phyloP scores from a whole-genome alignment of 768 basidiomycete species.

The Galerina sulciceps region DNA sequence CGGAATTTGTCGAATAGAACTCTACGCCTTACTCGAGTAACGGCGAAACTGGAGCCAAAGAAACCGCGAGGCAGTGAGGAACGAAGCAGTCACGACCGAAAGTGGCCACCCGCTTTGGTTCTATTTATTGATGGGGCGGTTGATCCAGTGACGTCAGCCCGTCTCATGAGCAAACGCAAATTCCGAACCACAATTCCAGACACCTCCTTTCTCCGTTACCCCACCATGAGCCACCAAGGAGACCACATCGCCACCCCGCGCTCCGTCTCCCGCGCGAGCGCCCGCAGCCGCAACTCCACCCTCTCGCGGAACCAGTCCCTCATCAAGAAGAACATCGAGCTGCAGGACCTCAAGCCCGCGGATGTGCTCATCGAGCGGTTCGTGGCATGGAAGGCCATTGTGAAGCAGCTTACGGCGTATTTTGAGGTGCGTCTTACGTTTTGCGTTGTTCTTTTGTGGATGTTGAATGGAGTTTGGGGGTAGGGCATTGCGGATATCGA shows the following conservation, averaged over 20 bases:
- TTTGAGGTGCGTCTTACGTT: slow-evolving; percentile 58
- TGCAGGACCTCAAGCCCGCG: slow-evolving; percentile 88
- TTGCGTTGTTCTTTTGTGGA: not conserved
- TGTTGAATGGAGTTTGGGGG: not conserved
- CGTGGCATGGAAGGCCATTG: slow-evolving; percentile 93
- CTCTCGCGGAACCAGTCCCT: slow-evolving; percentile 82
- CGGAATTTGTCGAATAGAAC: too few species aligned
- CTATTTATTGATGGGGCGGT: too few species aligned
- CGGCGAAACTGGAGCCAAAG: too few species aligned
- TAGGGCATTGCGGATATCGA: slow-evolving; percentile 81
- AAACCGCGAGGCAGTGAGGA: too few species aligned
- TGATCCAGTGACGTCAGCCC: too few species aligned
- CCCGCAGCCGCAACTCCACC: slow-evolving; percentile 64
- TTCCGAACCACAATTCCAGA: too few species aligned
- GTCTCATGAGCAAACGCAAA: too few species aligned
- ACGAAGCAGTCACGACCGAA: too few species aligned
- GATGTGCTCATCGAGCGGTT: slow-evolving; percentile 97
- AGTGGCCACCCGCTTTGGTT: too few species aligned
- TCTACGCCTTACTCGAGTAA: too few species aligned
- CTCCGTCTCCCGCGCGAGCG: slow-evolving; percentile 60
- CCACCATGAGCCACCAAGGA: slow-evolving; percentile 2
- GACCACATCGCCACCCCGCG: slow-evolving; percentile 10
- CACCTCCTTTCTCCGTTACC: not conserved
- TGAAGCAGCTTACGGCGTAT: slow-evolving; percentile 93
- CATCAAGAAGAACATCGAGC: slow-evolving; percentile 93